phyloP scores from a whole-genome alignment of 1,139 yeast species.

The Saccharomyces hybrid region DNA sequence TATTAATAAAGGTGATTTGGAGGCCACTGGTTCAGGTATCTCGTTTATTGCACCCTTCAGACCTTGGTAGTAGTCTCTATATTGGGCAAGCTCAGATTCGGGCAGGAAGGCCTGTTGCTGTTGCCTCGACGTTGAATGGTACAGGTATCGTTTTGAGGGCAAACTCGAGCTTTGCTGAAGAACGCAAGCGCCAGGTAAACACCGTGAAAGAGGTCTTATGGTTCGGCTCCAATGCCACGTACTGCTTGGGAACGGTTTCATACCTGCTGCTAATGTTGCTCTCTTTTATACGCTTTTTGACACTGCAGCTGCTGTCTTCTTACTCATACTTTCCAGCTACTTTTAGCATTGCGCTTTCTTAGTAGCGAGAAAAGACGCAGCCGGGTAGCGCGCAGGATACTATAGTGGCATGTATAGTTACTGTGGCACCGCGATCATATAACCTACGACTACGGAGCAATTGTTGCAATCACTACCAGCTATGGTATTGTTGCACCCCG shows the following conservation, averaged over 20 bases:
- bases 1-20: conserved; percentile 57
- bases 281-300: neutral
- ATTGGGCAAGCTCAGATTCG: conserved; percentile 16
- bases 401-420: neutral
- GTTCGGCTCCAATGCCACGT: neutral
- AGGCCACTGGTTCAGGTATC: conserved; percentile 41
- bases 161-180: neutral
- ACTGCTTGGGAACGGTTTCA: neutral
- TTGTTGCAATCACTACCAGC: neutral
- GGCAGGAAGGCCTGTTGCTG: neutral
- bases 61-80: conserved; percentile 20
- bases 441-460: neutral
- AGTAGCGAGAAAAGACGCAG: neutral
- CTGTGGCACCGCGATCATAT: neutral
- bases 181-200: neutral
- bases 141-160: neutral
- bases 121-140: neutral
- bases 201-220: neutral
- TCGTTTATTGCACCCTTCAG: conserved; percentile 18
- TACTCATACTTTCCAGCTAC: neutral
- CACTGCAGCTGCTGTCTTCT: neutral
- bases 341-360: neutral
- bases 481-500: neutral
- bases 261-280: neutral
- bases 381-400: neutral